phyloP scores from a whole-genome alignment of 2,329 filamentous ascomycete genomes.

The Aspergillus ruber region DNA sequence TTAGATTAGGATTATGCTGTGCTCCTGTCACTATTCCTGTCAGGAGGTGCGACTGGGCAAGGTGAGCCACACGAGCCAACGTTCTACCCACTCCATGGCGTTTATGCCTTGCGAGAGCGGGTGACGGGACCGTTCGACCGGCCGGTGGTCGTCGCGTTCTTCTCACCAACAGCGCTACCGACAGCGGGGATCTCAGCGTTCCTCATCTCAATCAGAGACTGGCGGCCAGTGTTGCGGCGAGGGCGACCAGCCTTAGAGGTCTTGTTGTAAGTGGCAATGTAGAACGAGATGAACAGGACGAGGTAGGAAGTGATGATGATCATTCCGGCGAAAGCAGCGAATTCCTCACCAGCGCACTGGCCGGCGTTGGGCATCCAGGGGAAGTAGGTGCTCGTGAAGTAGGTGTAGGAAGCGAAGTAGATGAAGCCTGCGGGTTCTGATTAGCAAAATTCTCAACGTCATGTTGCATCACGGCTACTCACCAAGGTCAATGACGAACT shows the following conservation, averaged over 20 bases:
- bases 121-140: slow-evolving; percentile 40
- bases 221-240: slow-evolving; percentile 63
- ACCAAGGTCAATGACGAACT: slow-evolving; percentile 96
- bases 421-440: slow-evolving; percentile 65
- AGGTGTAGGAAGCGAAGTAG: slow-evolving; percentile 99
- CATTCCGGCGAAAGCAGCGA: slow-evolving; percentile 87
- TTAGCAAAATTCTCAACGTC: slow-evolving; percentile 10
- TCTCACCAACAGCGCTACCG: slow-evolving; percentile 16
- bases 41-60: no score
- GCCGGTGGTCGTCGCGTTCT: slow-evolving; percentile 29
- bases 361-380: slow-evolving; percentile 75
- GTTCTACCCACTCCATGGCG: background rate
- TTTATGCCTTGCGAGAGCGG: slow-evolving; percentile 43
- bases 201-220: slow-evolving; percentile 78
- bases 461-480: slow-evolving; percentile 32
- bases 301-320: slow-evolving; percentile 91
- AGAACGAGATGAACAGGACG: slow-evolving; percentile 98
- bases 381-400: slow-evolving; percentile 91
- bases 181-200: slow-evolving; percentile 55
- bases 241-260: slow-evolving; percentile 42
- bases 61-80: no score
- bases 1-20: no score
- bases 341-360: slow-evolving; percentile 90
- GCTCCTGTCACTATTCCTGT: no score
- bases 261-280: slow-evolving; percentile 89